Percentiles rank a stretch among this genome's conserved stretches.
Conservation (phyloP, 441 rosid genomes). For the Cnidoscolus chayamansa region DNA sequence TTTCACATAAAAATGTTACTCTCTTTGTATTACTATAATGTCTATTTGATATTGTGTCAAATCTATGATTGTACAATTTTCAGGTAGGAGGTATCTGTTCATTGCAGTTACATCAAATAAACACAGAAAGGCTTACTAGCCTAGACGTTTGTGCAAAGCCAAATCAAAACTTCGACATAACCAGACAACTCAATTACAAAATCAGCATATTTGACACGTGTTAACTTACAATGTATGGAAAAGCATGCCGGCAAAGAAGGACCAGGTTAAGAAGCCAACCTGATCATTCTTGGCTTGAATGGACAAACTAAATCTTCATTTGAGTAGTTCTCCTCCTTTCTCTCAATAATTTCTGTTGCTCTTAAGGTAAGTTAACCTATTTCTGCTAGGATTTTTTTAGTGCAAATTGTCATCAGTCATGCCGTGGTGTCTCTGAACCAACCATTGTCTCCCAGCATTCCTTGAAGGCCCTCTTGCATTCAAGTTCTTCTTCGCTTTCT, state of each 20-base stretch:
- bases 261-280: constrained; percentile 20
- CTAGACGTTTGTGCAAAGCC: not conserved
- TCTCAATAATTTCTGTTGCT: constrained; percentile 10
- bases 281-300: constrained; percentile 9
- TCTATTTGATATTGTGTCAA: not conserved
- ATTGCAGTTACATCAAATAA: constrained; percentile 2
- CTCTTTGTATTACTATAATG: not conserved
- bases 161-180: not conserved
- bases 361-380: constrained; percentile 17
- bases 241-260: not conserved
- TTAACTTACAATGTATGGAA: not conserved
- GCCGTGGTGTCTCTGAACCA: constrained; percentile 19
- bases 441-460: constrained; percentile 26
- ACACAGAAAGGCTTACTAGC: not conserved
- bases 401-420: not conserved
- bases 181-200: not conserved
- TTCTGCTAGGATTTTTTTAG: constrained; percentile 4
- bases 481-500: constrained; percentile 24
- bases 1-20: too few species aligned
- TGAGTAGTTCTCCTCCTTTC: constrained; percentile 21
- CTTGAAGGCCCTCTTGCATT: constrained; percentile 18
- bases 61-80: not conserved
- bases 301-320: not conserved
- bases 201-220: not conserved
- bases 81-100: not conserved